These are phyloP conservation scores for Lasiosphaeria ovina DNA, from an alignment of 495 filamentous ascomycete genomes.

Conservation along the genomic window DNA sequence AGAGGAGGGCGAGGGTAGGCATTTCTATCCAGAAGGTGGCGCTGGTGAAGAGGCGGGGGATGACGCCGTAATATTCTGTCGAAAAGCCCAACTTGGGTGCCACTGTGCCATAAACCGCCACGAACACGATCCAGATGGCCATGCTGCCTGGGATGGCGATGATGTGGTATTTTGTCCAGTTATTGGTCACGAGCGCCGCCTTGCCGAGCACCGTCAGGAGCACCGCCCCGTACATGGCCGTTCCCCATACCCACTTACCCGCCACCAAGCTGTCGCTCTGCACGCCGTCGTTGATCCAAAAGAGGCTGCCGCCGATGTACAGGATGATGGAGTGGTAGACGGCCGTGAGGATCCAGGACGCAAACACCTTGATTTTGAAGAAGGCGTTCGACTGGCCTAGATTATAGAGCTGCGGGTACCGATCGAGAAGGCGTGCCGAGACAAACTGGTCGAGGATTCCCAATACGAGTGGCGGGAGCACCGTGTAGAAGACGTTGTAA, in stretches of 20 bases:
- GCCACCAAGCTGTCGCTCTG: constrained; percentile 71
- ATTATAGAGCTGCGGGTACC: constrained; percentile 95
- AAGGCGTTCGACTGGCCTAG: constrained; percentile 89
- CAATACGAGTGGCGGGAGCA: constrained; percentile 88
- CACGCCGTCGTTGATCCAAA: constrained; percentile 76
- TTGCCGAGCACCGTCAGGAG: constrained; percentile 93
- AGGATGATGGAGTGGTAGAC: constrained; percentile 94
- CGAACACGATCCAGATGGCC: constrained; percentile 85
- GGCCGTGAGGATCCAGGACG: constrained; percentile 87
- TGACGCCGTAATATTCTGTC: constrained; percentile 78
- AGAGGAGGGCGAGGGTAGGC: constrained; percentile 74
- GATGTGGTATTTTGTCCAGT: constrained; percentile 98
- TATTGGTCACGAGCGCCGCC: constrained; percentile 89
- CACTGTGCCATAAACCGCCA: constrained; percentile 86
- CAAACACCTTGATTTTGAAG: constrained; percentile 89
- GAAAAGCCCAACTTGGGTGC: constrained; percentile 84
- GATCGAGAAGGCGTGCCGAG: constrained; percentile 90
- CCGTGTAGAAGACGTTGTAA: constrained; percentile 99
- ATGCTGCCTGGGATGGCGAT: constrained; percentile 94
- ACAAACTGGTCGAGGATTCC: constrained; percentile 99
- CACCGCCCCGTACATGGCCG: constrained; percentile 83
- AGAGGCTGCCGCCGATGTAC: constrained; percentile 77
- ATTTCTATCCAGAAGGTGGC: constrained; percentile 90
- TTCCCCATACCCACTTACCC: constrained; percentile 98
- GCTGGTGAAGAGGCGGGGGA: constrained; percentile 74